Evolutionary conservation across 1,284 basidiomycete species (phyloP), one percentile per base, ranked within the genome.

Genomic region (Ceratobasidium sp.): DNA sequence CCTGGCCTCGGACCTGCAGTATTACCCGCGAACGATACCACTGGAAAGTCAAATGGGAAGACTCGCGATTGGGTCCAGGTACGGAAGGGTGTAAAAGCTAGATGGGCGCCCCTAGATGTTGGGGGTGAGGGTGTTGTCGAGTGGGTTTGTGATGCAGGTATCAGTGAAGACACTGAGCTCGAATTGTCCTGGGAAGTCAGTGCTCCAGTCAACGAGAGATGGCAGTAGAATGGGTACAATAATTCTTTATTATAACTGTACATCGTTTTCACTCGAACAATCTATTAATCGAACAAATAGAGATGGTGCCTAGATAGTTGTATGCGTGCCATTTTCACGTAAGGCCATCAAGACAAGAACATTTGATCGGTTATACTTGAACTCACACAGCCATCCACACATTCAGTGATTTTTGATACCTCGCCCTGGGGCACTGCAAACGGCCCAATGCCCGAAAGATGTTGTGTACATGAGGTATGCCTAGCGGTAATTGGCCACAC

Each of bases 131-230:
- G 77, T 9, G 50, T 74, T 48, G 45, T 78, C 3, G 77, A 78
- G 55, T 78, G 77, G 77, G 60, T 72, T 3, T 74, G 75, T 58
- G 60, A 70, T 26, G 55, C 77, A 32, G 60, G 45, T 12, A 26
- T 74, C 2, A 74, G 70, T 12, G 64, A 74, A 58, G 73, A 58
- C 10, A 52, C 71, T 3, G 76, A 77, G n/a, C 59, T 77, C 10
- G 72, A 53, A 23, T 58, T 76, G 12, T 65, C 73, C 14, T 78
- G 76, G 75, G 77, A 77, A 36, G 76, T 78, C 0, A 73, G 41
- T 14, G 75, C 71, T 4, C 76, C 41, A 52, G 21, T 26, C 8
- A 23, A 23, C 14, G 46, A 23, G n/a, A 55, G 23, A 6, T 50
- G 48, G 26, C 23, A 28, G 26, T 50, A 28, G 48, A 5, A 8